Base-by-base conservation (phyloP, 805 yeast species). In the Priceomyces carsonii region DNA sequence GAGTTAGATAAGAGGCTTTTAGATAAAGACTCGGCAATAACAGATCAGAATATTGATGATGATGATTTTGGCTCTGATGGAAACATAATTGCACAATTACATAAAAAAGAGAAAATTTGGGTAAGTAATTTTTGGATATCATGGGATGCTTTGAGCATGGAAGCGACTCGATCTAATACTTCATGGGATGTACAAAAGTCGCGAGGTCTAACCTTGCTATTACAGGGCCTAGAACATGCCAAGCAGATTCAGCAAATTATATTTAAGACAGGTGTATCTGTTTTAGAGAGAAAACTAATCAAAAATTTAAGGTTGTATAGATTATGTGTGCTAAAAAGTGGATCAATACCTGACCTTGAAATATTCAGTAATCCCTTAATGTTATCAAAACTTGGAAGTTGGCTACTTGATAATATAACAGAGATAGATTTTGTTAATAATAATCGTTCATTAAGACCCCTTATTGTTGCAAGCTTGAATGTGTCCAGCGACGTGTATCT, bases 331-430 rank as follows among this genome's bases (percentile, higher is more conserved):
- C 60, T 95, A 26, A 86, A 83, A 43, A 98, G 90, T 53, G 95
- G 73, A 2, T 45, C 70, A 4, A 62, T 89, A 1, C 93, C 95
- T 4, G 93, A 87, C 50, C 66, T 87, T 18, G 76, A 71, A 18
- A 63, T 86, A 33, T 91, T 88, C 59, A 75, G 75, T 47, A 95
- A 93, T 57, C 99, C 99, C 3, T 63, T 93, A 39, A 86, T 95
- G 29, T 61, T 95, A 29, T 67, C 87, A 25, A 77, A 95, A 47
- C 66, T 93, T 17, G 98, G 97, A 0, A 76, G 80, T 39, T 95
- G 99, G 99, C 69, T 93, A 3, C 65, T 88, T 29, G 98, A 95
- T 54, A 82, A 88, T 40, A 83, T 91, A 48, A 83, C 95, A 3
- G 96, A 89, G 53, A 63, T 83, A 12, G 90, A 85, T 43, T 59